These are phyloP conservation scores for Halophytophthora polymorphica DNA, from an alignment of 352 stramenopile species.

Conservation along the genomic window DNA sequence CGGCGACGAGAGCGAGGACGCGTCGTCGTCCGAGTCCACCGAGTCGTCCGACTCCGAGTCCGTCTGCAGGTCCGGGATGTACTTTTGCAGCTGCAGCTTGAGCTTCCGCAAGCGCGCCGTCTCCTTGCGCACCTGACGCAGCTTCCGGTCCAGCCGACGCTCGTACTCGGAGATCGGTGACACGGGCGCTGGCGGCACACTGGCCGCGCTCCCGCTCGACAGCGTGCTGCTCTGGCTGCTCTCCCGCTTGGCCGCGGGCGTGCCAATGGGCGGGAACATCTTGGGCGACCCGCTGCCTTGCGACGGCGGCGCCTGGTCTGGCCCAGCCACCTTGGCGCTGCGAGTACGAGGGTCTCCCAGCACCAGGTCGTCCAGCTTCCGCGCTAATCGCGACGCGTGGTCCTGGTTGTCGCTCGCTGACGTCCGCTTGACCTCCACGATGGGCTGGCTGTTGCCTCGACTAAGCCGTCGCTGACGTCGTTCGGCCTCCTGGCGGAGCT, in stretches of 20 bases:
- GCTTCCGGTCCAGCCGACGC: slow-evolving; percentile 38
- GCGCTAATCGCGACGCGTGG: slow-evolving; percentile 4
- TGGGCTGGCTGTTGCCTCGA: slow-evolving; percentile 15
- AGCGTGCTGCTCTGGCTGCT: background rate
- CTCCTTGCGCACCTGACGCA: slow-evolving; percentile 43
- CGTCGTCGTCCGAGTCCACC: slow-evolving; percentile 29
- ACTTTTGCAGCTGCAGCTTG: slow-evolving; percentile 43
- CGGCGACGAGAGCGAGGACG: slow-evolving; percentile 18
- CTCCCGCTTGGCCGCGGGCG: slow-evolving; percentile 9
- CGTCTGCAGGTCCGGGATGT: slow-evolving; percentile 41
- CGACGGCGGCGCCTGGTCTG: slow-evolving; percentile 2
- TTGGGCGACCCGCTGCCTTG: slow-evolving; percentile 19
- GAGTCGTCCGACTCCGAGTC: slow-evolving; percentile 38
- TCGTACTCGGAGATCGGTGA: slow-evolving; percentile 35
- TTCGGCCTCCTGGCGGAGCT: slow-evolving; percentile 30
- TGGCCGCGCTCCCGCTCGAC: background rate
- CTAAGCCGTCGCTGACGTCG: slow-evolving; percentile 17
- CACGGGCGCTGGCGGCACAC: background rate
- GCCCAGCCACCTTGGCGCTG: slow-evolving; percentile 21
- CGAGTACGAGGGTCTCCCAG: slow-evolving; percentile 12
- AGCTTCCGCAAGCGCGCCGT: slow-evolving; percentile 34
- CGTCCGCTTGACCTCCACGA: slow-evolving; percentile 16
- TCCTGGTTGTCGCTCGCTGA: slow-evolving; percentile 2
- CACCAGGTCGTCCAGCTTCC: slow-evolving; percentile 16
- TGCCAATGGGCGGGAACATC: slow-evolving; percentile 23